These are phyloP conservation scores for Fusarium temperatum DNA, from an alignment of 2,329 filamentous ascomycete species.

Conservation along the genomic window DNA sequence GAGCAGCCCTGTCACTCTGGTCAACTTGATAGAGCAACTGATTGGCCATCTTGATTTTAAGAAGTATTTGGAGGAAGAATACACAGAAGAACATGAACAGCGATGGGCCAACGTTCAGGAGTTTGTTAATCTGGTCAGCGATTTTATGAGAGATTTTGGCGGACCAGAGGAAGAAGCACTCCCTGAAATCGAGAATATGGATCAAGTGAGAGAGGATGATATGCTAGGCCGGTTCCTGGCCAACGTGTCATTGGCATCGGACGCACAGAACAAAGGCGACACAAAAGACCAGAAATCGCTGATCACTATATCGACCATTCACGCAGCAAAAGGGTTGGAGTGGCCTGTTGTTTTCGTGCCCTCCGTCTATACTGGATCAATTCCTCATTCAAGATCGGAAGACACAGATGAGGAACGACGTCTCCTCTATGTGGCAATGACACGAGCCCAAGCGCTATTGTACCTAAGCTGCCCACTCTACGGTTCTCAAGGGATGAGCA, in stretches of 20 bases:
- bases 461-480: slow-evolving; percentile 84
- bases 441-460: slow-evolving; percentile 83
- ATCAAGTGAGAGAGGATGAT: slow-evolving; percentile 72
- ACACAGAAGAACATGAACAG: slow-evolving; percentile 78
- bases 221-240: slow-evolving; percentile 82
- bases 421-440: slow-evolving; percentile 96
- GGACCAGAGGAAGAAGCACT: slow-evolving; percentile 63
- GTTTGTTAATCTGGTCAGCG: slow-evolving; percentile 79
- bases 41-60: slow-evolving; percentile 76
- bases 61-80: slow-evolving; percentile 75
- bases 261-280: slow-evolving; percentile 72
- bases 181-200: slow-evolving; percentile 75
- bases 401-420: slow-evolving; percentile 88
- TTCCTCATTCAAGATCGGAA: slow-evolving; percentile 87
- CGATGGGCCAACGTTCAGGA: slow-evolving; percentile 92
- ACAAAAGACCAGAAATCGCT: slow-evolving; percentile 66
- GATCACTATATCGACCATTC: slow-evolving; percentile 94
- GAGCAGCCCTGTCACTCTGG: slow-evolving; percentile 48
- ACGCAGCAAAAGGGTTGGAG: slow-evolving; percentile 94
- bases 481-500: slow-evolving; percentile 65
- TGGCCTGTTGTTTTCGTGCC: slow-evolving; percentile 97
- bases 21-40: slow-evolving; percentile 61
- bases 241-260: slow-evolving; percentile 87
- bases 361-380: slow-evolving; percentile 86
- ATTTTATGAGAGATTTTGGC: slow-evolving; percentile 65